These are phyloP conservation scores for Hura crepitans DNA, from an alignment of 441 rosid genomes.

Conservation along the genomic window DNA sequence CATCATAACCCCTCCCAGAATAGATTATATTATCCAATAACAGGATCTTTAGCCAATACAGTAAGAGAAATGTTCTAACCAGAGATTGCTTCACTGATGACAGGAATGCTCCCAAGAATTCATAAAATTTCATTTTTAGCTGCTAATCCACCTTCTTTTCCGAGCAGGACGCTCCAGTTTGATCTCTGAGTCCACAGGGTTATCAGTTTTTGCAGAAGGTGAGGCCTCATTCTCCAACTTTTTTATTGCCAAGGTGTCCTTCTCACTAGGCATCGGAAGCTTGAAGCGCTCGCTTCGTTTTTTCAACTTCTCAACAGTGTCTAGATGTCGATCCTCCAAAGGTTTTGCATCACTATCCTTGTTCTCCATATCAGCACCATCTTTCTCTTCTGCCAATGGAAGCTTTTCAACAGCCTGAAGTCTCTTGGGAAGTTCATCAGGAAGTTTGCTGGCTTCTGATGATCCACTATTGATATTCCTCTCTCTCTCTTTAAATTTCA, in stretches of 20 bases:
- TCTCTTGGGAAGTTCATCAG: slow-evolving; percentile 36
- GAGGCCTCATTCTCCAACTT: slow-evolving; percentile 57
- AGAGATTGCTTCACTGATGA: background rate
- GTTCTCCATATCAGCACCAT: slow-evolving; percentile 41
- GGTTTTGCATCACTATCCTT: slow-evolving; percentile 56
- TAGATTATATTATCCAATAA: background rate
- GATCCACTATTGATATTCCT: slow-evolving; percentile 41
- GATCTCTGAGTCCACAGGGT: slow-evolving; percentile 54
- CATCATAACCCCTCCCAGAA: background rate
- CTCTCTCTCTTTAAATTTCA: slow-evolving; percentile 59
- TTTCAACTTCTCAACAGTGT: slow-evolving; percentile 96
- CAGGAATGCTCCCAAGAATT: slow-evolving; percentile 18
- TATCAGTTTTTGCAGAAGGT: slow-evolving; percentile 53
- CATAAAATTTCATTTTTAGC: slow-evolving; percentile 33
- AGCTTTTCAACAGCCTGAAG: slow-evolving; percentile 40
- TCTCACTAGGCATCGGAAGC: slow-evolving; percentile 89
- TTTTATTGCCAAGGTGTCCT: slow-evolving; percentile 52
- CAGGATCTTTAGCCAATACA: background rate
- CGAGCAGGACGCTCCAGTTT: slow-evolving; percentile 95
- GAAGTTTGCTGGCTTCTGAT: slow-evolving; percentile 33
- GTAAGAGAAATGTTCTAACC: slow-evolving; percentile 8
- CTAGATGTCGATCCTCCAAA: slow-evolving; percentile 65
- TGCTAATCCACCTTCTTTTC: slow-evolving; percentile 81
- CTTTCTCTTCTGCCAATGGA: slow-evolving; percentile 45
- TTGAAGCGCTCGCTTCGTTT: slow-evolving; percentile 96